Percentiles rank a stretch among this genome's conserved stretches.
Evolutionary conservation across 176 grass and related monocot species (phyloP).

Genomic region (Poa pratensis): DNA sequence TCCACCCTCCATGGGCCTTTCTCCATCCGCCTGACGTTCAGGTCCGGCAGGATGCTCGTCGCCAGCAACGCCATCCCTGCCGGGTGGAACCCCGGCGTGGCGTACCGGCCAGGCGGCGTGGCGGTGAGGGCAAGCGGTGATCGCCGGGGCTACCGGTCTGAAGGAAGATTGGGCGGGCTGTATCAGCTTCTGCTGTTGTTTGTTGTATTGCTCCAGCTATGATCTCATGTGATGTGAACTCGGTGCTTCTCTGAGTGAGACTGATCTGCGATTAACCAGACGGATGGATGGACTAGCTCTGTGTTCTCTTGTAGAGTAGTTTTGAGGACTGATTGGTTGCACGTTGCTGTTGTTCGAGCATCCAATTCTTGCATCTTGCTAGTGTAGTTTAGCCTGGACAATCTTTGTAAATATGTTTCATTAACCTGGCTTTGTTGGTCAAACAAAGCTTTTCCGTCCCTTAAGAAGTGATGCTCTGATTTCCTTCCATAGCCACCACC

Average conservation of each 20-base stretch:
- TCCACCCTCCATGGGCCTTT: constrained; percentile 48
- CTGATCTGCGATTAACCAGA: neutral
- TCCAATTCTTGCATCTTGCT: neutral
- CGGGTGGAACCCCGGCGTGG: constrained; percentile 44
- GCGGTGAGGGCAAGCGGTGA: constrained; percentile 29
- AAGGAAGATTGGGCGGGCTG: neutral
- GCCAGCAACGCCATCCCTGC: constrained; percentile 54
- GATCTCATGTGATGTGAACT: neutral
- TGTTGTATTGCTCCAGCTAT: constrained; percentile 19
- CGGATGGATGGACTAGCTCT: constrained; percentile 13
- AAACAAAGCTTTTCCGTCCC: neutral
- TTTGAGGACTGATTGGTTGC: neutral
- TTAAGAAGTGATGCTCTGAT: no score
- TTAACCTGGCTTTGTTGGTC: constrained; percentile 14
- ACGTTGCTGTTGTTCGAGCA: neutral
- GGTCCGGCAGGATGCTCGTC: constrained; percentile 47
- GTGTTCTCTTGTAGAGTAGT: constrained; percentile 15
- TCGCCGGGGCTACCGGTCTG: neutral
- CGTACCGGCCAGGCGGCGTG: constrained; percentile 46
- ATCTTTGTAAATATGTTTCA: constrained; percentile 30
- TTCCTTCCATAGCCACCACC: no score
- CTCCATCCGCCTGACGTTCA: constrained; percentile 52
- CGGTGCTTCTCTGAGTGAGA: neutral
- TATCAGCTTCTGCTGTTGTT: constrained; percentile 33
- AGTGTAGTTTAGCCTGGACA: constrained; percentile 9